A percentile compares a stretch with the other conserved stretches of the same genome.
phyloP scores from a whole-genome alignment of 805 yeast species.

The Candida ortonii region DNA sequence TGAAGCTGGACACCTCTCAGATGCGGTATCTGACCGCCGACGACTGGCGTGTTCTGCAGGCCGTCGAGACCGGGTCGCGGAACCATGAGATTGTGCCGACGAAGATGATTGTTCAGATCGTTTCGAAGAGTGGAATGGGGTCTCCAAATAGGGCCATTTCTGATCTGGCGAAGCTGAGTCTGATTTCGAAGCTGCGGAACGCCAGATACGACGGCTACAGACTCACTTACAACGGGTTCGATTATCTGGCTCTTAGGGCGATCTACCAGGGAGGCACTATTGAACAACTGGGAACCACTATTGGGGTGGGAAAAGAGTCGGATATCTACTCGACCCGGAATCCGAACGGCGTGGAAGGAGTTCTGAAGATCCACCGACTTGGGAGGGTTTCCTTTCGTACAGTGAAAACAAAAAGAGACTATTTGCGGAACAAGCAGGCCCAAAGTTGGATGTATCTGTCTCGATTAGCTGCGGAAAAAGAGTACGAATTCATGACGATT shows the following conservation, averaged over 20 bases:
- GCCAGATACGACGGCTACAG: constrained; percentile 95
- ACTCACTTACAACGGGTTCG: constrained; percentile 85
- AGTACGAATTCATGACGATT: constrained; percentile 81
- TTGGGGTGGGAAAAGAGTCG: constrained; percentile 97
- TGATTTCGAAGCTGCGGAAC: constrained; percentile 76
- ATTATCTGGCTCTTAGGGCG: constrained; percentile 84
- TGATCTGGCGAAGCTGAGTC: constrained; percentile 81
- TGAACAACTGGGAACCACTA: constrained; percentile 77
- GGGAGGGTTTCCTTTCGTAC: constrained; percentile 93
- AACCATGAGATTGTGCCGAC: constrained; percentile 97
- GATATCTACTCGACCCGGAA: constrained; percentile 86
- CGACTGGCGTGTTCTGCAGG: constrained; percentile 85
- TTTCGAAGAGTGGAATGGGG: constrained; percentile 66
- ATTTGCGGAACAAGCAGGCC: constrained; percentile 69
- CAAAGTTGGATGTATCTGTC: constrained; percentile 92
- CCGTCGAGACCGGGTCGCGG: constrained; percentile 85
- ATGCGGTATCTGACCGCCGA: constrained; percentile 91
- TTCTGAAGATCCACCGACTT: constrained; percentile 84
- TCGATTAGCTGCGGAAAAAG: constrained; percentile 87
- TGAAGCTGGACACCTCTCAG: constrained; percentile 91
- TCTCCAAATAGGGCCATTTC: constrained; percentile 76
- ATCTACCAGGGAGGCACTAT: constrained; percentile 72
- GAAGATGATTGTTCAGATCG: constrained; percentile 70
- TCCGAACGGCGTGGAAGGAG: constrained; percentile 57
- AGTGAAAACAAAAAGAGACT: constrained; percentile 92